Base-by-base conservation (phyloP, 2,329 filamentous ascomycete genomes). In the Hymenoscyphus occultus region DNA sequence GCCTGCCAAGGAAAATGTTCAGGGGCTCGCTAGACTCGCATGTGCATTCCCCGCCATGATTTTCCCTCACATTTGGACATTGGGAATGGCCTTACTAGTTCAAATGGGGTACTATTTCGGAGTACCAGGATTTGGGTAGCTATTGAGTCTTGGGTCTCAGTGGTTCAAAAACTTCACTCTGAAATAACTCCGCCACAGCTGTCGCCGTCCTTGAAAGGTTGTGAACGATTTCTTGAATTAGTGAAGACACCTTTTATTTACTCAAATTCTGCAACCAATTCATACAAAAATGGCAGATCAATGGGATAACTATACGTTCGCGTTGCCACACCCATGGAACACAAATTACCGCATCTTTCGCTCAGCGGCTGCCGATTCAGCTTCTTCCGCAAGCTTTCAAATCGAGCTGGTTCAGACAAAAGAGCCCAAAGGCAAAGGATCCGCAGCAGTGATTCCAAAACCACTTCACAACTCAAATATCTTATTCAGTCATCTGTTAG, bases 401-500 rank as follows among this genome's bases (percentile, higher is more conserved):
- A 56, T 62, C 19, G 60, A 57, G 19, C 35, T 62, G 19, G 35
- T 45, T 10, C 35, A 62, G 56, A 51, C 39, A n/a, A 45, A 57
- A 9, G 48, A 45, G 57, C 35, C 32, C 32, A 40, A 14, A 16
- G 39, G 22, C 39, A 39, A 42, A 39, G 35, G 31, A 40, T 42
- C 51, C 32, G 1, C 56, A 9, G 14, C 16, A 54, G 16, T n/a
- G 35, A 35, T 22, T 14, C 35, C 42, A n/a, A 54, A 39, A 6
- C 59, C 40, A 5, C 48, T 57, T 10, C 42, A 61, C 16, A 42
- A 42, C 13, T 56, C 60, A 13, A 57, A 57, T n/a, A 57, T 62
- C 9, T 7, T 56, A 19, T 62, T 62, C 35, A 68, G 32, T 58
- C 68, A 65, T 60, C 68, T 67, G 13, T 71, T 70, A 45, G 56